Evolutionary conservation across 1,139 yeast genomes (phyloP).

Genomic region (Sugiyamaella novakii): DNA sequence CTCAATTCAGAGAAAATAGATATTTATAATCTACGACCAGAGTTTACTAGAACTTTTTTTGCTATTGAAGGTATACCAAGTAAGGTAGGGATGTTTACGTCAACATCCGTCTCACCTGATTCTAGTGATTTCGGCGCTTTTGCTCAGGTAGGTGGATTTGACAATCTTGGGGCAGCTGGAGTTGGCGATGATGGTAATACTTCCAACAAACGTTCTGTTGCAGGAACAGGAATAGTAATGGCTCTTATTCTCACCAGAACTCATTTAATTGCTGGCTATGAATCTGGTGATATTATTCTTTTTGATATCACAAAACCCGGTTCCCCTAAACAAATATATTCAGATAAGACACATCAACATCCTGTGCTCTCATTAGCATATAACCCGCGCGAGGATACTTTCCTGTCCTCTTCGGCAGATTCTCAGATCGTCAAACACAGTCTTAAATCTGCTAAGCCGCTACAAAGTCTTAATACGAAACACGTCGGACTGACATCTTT

Average conservation of each 20-base stretch:
- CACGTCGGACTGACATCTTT: slow-evolving; percentile 40
- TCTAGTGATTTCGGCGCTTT: not conserved
- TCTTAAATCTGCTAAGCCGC: slow-evolving; percentile 4
- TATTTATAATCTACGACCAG: slow-evolving; percentile 34
- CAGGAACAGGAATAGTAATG: slow-evolving; percentile 45
- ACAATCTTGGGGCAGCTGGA: not conserved
- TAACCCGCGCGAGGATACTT: slow-evolving; percentile 24
- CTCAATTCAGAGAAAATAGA: slow-evolving; percentile 43
- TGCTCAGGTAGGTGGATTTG: slow-evolving; percentile 10
- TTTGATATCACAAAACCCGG: slow-evolving; percentile 27
- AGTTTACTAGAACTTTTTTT: slow-evolving; percentile 21
- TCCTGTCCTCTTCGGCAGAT: slow-evolving; percentile 42
- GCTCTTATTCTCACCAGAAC: slow-evolving; percentile 33
- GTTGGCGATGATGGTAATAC: not conserved
- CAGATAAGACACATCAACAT: slow-evolving; percentile 37
- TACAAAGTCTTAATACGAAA: slow-evolving; percentile 27
- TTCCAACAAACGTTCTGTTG: not conserved
- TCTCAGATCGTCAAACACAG: slow-evolving; percentile 35
- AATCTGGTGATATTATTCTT: slow-evolving; percentile 43
- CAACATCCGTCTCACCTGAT: not conserved
- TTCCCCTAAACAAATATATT: slow-evolving; percentile 24
- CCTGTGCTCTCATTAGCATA: slow-evolving; percentile 41
- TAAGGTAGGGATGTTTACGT: not conserved
- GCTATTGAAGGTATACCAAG: slow-evolving; percentile 19
- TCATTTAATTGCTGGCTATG: slow-evolving; percentile 43